Evolutionary conservation across 768 basidiomycete genomes (phyloP), one percentile per base, ranked within the genome.

Genomic region (Ephemerocybe angulata): DNA sequence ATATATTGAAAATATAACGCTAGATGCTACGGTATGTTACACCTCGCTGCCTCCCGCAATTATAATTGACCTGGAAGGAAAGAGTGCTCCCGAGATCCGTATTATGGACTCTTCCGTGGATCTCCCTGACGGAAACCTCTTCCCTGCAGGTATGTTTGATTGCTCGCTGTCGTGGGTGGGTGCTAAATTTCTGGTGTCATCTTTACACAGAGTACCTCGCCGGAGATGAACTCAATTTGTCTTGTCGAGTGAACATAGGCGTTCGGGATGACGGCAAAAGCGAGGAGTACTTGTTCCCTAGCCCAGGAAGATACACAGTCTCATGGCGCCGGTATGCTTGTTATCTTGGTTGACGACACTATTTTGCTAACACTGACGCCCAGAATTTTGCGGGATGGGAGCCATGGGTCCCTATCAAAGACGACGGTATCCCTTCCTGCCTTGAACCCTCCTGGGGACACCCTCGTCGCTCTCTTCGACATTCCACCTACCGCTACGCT

Each of bases 171-270:
- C 42, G 10, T 29, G 22, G 48, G 5, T 31, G 12, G 25, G 21
- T 25, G 13, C 30, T 29, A 24, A 19, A 24, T 25, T 30, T n/a
- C n/a, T n/a, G 40, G 15, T 10, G 25, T 43, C 19, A 13, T 40
- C 37, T 51, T 21, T 54, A 15, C 21, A 8, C 57, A 88, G 88
- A 86, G 57, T 87, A 81, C 69, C 66, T 81, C 24, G 63, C 81
- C 10, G 86, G 85, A 0, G 90, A 93, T 60, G 79, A 80, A 56
- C 80, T 89, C 57, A 78, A 76, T 38, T 76, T 83, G 30, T 62
- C 77, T 21, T 85, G 82, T 60, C 77, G 79, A 11, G 48, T 31
- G 11, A 22, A 33, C 7, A 68, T 89, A 37, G 73, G 71, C 42
- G 63, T 87, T 54, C 13, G 65, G 74, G 3, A 60, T 70, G 25